Conservation (phyloP, 1,284 basidiomycete species). For the Hortiboletus rubellus region DNA sequence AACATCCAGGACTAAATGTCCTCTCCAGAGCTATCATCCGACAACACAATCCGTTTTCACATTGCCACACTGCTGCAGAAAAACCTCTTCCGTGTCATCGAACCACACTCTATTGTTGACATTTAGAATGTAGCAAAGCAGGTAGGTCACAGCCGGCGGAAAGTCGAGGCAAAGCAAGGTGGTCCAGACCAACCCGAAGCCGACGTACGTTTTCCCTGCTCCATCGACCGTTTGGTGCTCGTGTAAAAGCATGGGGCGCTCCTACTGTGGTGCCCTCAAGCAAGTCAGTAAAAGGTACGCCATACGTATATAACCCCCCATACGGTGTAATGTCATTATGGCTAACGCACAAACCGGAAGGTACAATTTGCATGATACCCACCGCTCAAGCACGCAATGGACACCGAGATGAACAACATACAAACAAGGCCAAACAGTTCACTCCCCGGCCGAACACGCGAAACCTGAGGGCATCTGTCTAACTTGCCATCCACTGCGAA, state of each 20-base stretch:
- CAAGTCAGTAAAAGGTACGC: constrained; percentile 82
- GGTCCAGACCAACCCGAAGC: constrained; percentile 67
- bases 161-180: constrained; percentile 91
- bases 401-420: no score
- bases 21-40: constrained; percentile 82
- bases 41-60: constrained; percentile 93
- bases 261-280: constrained; percentile 87
- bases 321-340: neutral
- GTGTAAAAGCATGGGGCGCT: constrained; percentile 48
- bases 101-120: constrained; percentile 95
- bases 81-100: constrained; percentile 91
- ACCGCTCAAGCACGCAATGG: no score
- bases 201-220: constrained; percentile 58
- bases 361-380: constrained; percentile 31
- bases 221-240: neutral
- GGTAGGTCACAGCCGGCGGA: constrained; percentile 87
- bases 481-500: no score
- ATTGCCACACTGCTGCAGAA: constrained; percentile 91
- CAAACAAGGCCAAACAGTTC: no score
- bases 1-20: neutral
- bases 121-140: constrained; percentile 86
- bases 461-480: no score
- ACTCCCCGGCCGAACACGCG: no score
- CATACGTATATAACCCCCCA: neutral
- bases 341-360: constrained; percentile 17